phyloP scores from a whole-genome alignment of 768 basidiomycete genomes.

The Tylopilus subfusipes region DNA sequence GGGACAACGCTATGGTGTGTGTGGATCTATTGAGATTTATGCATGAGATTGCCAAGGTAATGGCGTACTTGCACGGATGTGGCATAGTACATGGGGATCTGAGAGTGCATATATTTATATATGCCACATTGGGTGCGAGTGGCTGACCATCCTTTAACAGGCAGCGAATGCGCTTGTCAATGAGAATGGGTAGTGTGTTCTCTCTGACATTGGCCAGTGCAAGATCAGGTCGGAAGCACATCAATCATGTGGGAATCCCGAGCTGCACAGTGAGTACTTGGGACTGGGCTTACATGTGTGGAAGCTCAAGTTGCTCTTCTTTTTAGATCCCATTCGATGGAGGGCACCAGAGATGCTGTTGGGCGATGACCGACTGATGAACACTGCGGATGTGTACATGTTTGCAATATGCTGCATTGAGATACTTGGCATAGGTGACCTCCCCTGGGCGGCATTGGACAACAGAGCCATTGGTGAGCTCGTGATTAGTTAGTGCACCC shows the following conservation, averaged over 20 bases:
- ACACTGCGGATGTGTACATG: constrained; percentile 63
- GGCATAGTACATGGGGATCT: constrained; percentile 78
- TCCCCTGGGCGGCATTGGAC: constrained; percentile 53
- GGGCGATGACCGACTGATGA: constrained; percentile 46
- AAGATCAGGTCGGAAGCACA: constrained; percentile 74
- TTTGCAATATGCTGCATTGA: constrained; percentile 66
- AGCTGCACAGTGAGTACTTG: constrained; percentile 38
- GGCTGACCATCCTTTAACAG: constrained; percentile 28
- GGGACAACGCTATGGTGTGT: not conserved
- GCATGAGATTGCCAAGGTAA: constrained; percentile 73
- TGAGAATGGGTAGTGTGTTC: constrained; percentile 60
- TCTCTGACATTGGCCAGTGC: constrained; percentile 82
- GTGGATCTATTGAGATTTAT: constrained; percentile 56
- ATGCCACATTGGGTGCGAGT: not conserved
- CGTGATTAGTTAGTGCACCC: constrained; percentile 43
- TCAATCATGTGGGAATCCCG: constrained; percentile 50
- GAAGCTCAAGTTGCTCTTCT: constrained; percentile 14
- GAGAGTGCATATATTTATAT: constrained; percentile 49
- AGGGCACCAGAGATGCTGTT: constrained; percentile 64
- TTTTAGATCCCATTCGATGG: constrained; percentile 66
- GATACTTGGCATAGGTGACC: constrained; percentile 56
- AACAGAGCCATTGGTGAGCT: constrained; percentile 49
- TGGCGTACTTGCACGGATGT: constrained; percentile 72
- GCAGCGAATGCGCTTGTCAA: constrained; percentile 76
- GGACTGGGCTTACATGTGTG: not conserved